Percentiles rank a stretch among this genome's conserved stretches.
Conservation (phyloP, 202 grass and related monocot genomes). For the Dendrocalamus latiflorus region DNA sequence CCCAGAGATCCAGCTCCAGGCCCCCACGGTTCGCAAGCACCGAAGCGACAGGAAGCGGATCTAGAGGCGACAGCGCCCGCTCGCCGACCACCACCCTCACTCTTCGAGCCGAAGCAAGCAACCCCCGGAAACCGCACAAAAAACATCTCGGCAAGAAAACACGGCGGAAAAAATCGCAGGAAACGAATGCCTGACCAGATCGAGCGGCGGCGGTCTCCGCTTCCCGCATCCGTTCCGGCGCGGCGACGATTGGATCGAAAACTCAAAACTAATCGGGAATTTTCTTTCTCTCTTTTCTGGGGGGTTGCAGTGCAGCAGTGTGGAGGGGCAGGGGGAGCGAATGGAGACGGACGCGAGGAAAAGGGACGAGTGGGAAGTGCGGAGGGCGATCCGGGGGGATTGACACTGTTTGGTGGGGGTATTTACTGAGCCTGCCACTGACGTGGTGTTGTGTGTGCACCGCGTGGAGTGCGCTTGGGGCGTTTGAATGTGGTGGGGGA, state of each 20-base stretch:
- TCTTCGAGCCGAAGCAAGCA: constrained; percentile 40
- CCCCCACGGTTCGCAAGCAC: constrained; percentile 6
- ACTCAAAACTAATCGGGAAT: constrained; percentile 11
- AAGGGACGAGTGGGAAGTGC: constrained; percentile 31
- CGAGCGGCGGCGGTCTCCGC: constrained; percentile 26
- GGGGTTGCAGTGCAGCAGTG: constrained; percentile 10
- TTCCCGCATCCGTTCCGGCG: constrained; percentile 21
- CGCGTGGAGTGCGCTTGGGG: not conserved
- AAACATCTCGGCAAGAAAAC: not conserved
- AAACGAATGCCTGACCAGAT: constrained; percentile 43
- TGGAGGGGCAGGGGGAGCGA: constrained; percentile 2
- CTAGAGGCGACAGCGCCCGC: constrained; percentile 35
- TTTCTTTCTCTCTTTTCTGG: not conserved
- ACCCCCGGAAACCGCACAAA: not conserved
- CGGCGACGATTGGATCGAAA: constrained; percentile 5
- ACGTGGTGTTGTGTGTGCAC: constrained; percentile 10
- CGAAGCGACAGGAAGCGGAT: constrained; percentile 33
- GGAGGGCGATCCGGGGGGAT: not conserved
- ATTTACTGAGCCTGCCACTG: constrained; percentile 53
- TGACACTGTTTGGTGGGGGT: not conserved
- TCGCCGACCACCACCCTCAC: constrained; percentile 22
- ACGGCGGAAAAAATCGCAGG: not conserved
- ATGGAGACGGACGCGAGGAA: constrained; percentile 33
- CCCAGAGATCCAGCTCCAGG: constrained; percentile 45
- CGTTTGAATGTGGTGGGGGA: constrained; percentile 4